phyloP scores from a whole-genome alignment of 805 yeast species.

The Hemisphaericaspora nanyangensis region DNA sequence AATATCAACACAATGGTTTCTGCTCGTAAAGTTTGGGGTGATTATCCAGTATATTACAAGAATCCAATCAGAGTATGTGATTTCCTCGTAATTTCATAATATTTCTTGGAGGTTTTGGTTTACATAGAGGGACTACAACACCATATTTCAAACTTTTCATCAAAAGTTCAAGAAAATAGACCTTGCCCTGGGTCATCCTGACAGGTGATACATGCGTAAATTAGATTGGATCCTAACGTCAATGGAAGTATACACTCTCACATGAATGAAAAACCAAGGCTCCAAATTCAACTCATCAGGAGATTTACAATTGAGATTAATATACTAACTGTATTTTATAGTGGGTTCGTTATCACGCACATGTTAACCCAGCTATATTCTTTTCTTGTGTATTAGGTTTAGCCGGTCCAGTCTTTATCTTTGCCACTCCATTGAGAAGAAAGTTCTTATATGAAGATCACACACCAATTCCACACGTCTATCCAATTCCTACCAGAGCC shows the following conservation, averaged over 20 bases:
- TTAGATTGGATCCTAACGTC: too few relatives aligned
- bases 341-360: slow-evolving; percentile 76
- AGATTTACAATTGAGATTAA: too few relatives aligned
- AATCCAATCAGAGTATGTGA: slow-evolving; percentile 61
- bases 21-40: slow-evolving; percentile 43
- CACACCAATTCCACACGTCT: slow-evolving; percentile 58
- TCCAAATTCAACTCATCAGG: too few relatives aligned
- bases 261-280: too few relatives aligned
- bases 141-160: background rate
- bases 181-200: too few relatives aligned
- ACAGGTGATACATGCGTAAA: too few relatives aligned
- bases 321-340: slow-evolving; percentile 15
- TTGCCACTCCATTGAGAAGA: slow-evolving; percentile 66
- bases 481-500: slow-evolving; percentile 53
- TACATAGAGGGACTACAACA: background rate
- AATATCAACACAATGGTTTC: slow-evolving; percentile 5
- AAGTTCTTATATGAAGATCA: slow-evolving; percentile 63
- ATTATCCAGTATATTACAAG: slow-evolving; percentile 55
- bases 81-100: background rate
- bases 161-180: too few relatives aligned
- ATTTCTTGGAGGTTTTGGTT: background rate
- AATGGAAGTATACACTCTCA: too few relatives aligned
- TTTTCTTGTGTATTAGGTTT: slow-evolving; percentile 61
- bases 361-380: slow-evolving; percentile 72
- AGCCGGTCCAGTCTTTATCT: slow-evolving; percentile 62